Evolutionary conservation across 345 rosid genomes (phyloP).

Genomic region (Ceriops decandra): DNA sequence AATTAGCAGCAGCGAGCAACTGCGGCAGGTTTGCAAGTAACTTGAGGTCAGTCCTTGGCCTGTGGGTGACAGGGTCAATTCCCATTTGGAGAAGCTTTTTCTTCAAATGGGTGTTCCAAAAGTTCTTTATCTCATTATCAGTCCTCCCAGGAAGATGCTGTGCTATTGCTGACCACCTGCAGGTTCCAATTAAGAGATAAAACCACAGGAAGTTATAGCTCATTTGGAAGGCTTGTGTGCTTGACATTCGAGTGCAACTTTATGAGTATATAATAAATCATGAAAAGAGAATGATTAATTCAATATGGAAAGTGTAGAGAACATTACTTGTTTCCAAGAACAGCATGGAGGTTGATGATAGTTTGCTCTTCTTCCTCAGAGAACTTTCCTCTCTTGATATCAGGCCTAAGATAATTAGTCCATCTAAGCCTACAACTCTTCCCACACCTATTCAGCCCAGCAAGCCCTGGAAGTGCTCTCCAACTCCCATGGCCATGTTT

Average conservation of each 20-base stretch:
- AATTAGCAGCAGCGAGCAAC: slow-evolving; percentile 49
- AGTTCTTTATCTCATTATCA: slow-evolving; percentile 73
- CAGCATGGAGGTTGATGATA: slow-evolving; percentile 63
- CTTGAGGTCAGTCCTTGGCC: slow-evolving; percentile 61
- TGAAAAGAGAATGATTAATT: too few species aligned
- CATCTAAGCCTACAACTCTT: slow-evolving; percentile 79
- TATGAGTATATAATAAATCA: too few species aligned
- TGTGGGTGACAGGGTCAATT: slow-evolving; percentile 73
- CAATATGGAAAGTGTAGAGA: too few species aligned
- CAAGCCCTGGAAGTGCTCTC: slow-evolving; percentile 70
- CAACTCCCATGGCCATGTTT: slow-evolving; percentile 73
- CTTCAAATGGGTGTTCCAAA: slow-evolving; percentile 82
- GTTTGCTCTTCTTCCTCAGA: slow-evolving; percentile 65
- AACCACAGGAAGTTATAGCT: neutral
- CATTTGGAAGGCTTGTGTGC: too few species aligned
- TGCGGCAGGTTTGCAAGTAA: slow-evolving; percentile 53
- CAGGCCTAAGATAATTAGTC: slow-evolving; percentile 81
- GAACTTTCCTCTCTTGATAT: slow-evolving; percentile 73
- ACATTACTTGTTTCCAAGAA: slow-evolving; percentile 70
- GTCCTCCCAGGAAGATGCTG: slow-evolving; percentile 69
- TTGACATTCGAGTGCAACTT: too few species aligned
- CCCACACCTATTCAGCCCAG: slow-evolving; percentile 74
- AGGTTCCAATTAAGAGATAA: slow-evolving; percentile 3
- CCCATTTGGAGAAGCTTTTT: slow-evolving; percentile 84
- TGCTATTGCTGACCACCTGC: slow-evolving; percentile 85